phyloP scores from a whole-genome alignment of 2,329 filamentous ascomycete genomes.

The Cadophora sp. region DNA sequence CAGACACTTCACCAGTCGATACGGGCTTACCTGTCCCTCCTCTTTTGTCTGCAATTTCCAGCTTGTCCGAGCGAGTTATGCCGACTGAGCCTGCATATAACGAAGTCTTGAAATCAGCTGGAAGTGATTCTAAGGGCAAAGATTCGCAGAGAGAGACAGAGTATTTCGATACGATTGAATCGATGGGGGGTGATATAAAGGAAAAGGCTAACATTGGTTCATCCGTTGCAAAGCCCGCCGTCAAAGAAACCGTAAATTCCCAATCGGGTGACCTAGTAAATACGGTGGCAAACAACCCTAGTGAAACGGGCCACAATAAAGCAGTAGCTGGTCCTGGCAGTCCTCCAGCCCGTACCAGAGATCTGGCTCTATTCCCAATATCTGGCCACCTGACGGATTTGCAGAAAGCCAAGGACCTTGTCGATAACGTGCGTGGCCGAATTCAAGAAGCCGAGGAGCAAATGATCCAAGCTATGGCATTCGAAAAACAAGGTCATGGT shows the following conservation, averaged over 20 bases:
- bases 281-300: not conserved
- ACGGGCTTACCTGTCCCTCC: slow-evolving; percentile 37
- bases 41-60: slow-evolving; percentile 30
- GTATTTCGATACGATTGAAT: slow-evolving; percentile 9
- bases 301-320: not conserved
- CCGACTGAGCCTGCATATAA: slow-evolving; percentile 2
- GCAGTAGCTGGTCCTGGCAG: not conserved
- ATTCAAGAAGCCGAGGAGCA: slow-evolving; percentile 26
- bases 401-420: slow-evolving; percentile 31
- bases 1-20: slow-evolving; percentile 32
- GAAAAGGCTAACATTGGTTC: not conserved
- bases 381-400: slow-evolving; percentile 25
- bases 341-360: not conserved
- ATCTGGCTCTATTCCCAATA: not conserved
- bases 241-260: not conserved
- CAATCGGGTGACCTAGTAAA: not conserved
- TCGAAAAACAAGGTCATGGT: slow-evolving; percentile 6
- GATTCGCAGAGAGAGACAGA: slow-evolving; percentile 1
- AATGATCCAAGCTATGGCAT: slow-evolving; percentile 12
- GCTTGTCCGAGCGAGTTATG: slow-evolving; percentile 14
- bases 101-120: slow-evolving; percentile 5
- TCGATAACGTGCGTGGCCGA: slow-evolving; percentile 23
- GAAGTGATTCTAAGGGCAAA: slow-evolving; percentile 7
- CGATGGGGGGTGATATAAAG: not conserved
- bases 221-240: not conserved